These are phyloP conservation scores for Casaregolazyma lundiana DNA, from an alignment of 1,139 yeast species.

Conservation along the genomic window DNA sequence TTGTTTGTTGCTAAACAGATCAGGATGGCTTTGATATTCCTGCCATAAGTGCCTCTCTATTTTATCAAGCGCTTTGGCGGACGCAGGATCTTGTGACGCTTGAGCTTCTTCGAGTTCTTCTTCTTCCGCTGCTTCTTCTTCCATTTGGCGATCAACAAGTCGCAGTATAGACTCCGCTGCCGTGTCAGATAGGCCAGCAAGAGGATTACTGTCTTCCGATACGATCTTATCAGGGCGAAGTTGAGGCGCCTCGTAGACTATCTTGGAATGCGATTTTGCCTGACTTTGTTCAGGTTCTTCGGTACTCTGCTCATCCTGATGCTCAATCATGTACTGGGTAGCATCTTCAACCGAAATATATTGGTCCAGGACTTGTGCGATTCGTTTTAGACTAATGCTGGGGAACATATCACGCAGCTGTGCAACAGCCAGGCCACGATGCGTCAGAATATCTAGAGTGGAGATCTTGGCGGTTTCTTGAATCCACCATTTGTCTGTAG, in stretches of 20 bases:
- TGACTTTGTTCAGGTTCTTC: neutral
- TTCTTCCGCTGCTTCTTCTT: constrained; percentile 73
- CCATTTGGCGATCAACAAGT: constrained; percentile 49
- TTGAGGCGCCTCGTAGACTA: constrained; percentile 32
- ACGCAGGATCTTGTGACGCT: constrained; percentile 22
- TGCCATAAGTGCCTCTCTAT: constrained; percentile 57
- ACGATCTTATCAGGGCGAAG: constrained; percentile 27
- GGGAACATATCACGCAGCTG: constrained; percentile 29
- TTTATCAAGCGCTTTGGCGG: constrained; percentile 28
- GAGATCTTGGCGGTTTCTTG: constrained; percentile 5
- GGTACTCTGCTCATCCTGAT: constrained; percentile 34
- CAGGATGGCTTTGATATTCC: constrained; percentile 49
- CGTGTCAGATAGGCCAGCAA: constrained; percentile 33
- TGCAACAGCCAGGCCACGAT: constrained; percentile 16
- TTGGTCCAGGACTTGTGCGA: constrained; percentile 35
- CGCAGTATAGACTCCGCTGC: constrained; percentile 62
- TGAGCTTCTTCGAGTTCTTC: constrained; percentile 43
- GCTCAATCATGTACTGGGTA: constrained; percentile 60
- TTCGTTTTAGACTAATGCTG: constrained; percentile 12
- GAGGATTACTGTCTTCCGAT: constrained; percentile 27
- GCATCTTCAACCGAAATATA: constrained; percentile 53
- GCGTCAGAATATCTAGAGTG: constrained; percentile 12
- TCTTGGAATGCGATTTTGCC: constrained; percentile 7
- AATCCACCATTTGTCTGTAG: constrained; percentile 9
- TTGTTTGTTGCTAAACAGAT: constrained; percentile 44